Evolutionary conservation across 2,329 filamentous ascomycete species (phyloP), one percentile per base, ranked within the genome.

Genomic region (Massarina eburnea): DNA sequence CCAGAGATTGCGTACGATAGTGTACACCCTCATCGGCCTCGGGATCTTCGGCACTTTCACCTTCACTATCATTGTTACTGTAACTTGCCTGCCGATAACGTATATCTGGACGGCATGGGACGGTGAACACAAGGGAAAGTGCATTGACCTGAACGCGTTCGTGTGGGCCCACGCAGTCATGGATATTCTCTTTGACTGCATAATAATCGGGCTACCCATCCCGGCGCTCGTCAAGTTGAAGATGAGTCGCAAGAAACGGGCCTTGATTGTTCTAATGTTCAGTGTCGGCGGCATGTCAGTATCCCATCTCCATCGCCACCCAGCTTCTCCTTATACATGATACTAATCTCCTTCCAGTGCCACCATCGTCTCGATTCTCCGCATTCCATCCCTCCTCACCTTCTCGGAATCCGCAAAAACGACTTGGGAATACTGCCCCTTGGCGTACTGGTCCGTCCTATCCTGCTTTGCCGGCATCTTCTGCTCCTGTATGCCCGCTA

Each of bases 301-400:
- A 5, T 22, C 19, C 17, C n/a, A 29, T 19, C 8, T 20, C 34
- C 8, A 8, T 32, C 35, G 15, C 19, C 19, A 17, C 18, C 15
- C 14, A 7, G 4, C 4, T 36, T 18, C 12, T 18, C 12, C 17
- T 19, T 19, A 7, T 9, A 26, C 68, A 62, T 58, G 68, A 70
- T 46, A 58, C 70, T 34, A 39, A 34, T 19, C 3, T 21, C 6
- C 4, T 9, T 20, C 17, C 37, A 74, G 71, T 43, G 71, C 73
- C 42, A 71, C 72, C 8, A 45, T 76, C 14, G 59, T 75, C 26
- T 74, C 72, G 39, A 63, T 71, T 43, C 49, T 77, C 18, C 70
- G 73, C 2, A 55, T 76, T 2, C 60, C 62, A 6, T 67, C 67
- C 4, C 59, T 76, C 4, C 64, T 75, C 36, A 48, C 64, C 35